phyloP scores from a whole-genome alignment of 306 rosid genomes.

The Vigna hirtella region DNA sequence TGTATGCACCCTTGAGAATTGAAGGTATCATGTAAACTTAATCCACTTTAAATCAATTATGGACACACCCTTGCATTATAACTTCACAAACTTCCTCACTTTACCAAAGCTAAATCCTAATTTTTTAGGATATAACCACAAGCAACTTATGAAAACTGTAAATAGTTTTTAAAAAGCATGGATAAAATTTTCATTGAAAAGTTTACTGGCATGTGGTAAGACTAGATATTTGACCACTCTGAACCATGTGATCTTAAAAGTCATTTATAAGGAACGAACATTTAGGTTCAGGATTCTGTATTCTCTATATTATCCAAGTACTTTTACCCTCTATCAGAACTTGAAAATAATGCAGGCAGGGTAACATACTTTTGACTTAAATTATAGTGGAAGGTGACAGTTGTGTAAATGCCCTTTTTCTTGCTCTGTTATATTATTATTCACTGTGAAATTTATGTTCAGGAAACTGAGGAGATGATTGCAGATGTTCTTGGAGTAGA shows the following conservation, averaged over 20 bases:
- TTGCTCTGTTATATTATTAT: background rate
- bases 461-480: constrained; percentile 91
- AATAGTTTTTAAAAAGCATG: constrained; percentile 13
- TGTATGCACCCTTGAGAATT: background rate
- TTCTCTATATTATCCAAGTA: background rate
- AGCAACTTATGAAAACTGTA: background rate
- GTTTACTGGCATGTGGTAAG: background rate
- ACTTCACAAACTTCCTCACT: background rate
- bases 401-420: background rate
- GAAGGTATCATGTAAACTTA: background rate
- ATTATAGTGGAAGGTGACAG: background rate
- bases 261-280: background rate
- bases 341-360: constrained; percentile 3
- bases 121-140: too few species aligned
- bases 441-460: constrained; percentile 30
- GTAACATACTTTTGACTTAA: background rate
- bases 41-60: background rate
- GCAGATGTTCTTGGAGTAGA: constrained; percentile 94
- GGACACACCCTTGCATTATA: background rate
- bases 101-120: background rate
- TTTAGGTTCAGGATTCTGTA: background rate
- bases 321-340: background rate
- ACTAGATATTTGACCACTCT: background rate
- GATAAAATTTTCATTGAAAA: constrained; percentile 13
- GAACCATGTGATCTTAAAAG: background rate